Evolutionary conservation across 768 basidiomycete species (phyloP).

Genomic region (Tricholoma hemisulphureum): DNA sequence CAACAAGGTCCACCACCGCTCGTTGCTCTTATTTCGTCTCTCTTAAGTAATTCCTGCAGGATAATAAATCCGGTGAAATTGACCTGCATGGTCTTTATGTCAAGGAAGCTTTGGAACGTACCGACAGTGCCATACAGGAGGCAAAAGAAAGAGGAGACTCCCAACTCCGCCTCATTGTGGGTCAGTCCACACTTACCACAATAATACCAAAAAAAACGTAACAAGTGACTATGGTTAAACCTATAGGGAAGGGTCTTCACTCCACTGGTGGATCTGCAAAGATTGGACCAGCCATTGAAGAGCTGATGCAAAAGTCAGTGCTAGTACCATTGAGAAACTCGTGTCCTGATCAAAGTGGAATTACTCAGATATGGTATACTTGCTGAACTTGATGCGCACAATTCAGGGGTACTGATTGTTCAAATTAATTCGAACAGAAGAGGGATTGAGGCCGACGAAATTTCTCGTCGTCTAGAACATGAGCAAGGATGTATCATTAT

Average conservation of each 20-base stretch:
- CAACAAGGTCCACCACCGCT: slow-evolving; percentile 57
- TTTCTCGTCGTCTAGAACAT: slow-evolving; percentile 51
- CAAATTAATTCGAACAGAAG: slow-evolving; percentile 46
- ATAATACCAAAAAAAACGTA: neutral
- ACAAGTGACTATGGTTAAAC: neutral
- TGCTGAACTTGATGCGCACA: slow-evolving; percentile 74
- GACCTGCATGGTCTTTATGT: slow-evolving; percentile 93
- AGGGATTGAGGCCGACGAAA: slow-evolving; percentile 57
- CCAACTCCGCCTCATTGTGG: slow-evolving; percentile 81
- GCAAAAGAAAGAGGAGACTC: slow-evolving; percentile 63
- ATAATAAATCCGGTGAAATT: slow-evolving; percentile 70
- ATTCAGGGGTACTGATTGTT: slow-evolving; percentile 83
- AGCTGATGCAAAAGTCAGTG: slow-evolving; percentile 72
- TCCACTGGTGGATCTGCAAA: slow-evolving; percentile 75
- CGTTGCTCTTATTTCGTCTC: neutral
- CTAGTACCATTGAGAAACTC: slow-evolving; percentile 13
- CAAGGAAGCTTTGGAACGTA: slow-evolving; percentile 80
- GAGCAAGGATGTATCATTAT: slow-evolving; percentile 68
- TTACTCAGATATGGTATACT: slow-evolving; percentile 62
- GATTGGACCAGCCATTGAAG: slow-evolving; percentile 89
- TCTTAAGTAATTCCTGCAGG: slow-evolving; percentile 33
- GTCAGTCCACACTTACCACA: slow-evolving; percentile 39
- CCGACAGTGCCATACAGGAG: slow-evolving; percentile 66
- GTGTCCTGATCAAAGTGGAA: neutral
- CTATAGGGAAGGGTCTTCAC: slow-evolving; percentile 86